phyloP scores from a whole-genome alignment of 495 filamentous ascomycete genomes.

The Daldinia loculata region DNA sequence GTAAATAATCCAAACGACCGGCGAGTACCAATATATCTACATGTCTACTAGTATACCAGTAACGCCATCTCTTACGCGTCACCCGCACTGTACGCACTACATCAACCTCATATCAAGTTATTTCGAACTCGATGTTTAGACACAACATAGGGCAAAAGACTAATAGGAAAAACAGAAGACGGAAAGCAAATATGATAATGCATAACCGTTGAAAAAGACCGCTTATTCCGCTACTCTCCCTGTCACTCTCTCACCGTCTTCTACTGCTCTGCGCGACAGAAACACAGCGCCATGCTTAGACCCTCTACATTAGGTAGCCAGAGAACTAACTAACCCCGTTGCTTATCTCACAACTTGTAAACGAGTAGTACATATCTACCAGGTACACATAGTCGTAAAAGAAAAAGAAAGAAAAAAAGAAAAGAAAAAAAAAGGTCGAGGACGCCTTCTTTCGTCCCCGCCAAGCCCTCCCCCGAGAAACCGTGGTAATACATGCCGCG shows the following conservation, averaged over 20 bases:
- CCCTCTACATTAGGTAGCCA: neutral
- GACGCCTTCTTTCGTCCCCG: neutral
- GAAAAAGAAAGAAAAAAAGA: neutral
- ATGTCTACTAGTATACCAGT: neutral
- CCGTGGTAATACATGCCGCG: constrained; percentile 3
- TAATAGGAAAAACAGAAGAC: constrained; percentile 1
- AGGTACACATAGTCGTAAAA: too few relatives aligned
- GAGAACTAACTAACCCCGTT: neutral
- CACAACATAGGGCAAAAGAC: constrained; percentile 21
- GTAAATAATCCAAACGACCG: constrained; percentile 16
- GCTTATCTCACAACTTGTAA: constrained; percentile 15
- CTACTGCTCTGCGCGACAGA: constrained; percentile 14
- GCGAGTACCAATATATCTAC: neutral
- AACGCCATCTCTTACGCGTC: neutral
- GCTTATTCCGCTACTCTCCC: neutral
- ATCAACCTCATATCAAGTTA: constrained; percentile 14
- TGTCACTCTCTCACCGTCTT: constrained; percentile 1
- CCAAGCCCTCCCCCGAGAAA: neutral
- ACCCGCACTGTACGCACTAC: constrained; percentile 13
- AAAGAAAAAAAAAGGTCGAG: neutral
- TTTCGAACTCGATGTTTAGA: constrained; percentile 2
- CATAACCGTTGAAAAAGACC: neutral
- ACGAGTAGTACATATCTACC: neutral
- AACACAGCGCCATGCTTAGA: constrained; percentile 19
- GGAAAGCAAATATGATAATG: neutral